Conservation (phyloP, 306 rosid species). For the Castanopsis chinensis region DNA sequence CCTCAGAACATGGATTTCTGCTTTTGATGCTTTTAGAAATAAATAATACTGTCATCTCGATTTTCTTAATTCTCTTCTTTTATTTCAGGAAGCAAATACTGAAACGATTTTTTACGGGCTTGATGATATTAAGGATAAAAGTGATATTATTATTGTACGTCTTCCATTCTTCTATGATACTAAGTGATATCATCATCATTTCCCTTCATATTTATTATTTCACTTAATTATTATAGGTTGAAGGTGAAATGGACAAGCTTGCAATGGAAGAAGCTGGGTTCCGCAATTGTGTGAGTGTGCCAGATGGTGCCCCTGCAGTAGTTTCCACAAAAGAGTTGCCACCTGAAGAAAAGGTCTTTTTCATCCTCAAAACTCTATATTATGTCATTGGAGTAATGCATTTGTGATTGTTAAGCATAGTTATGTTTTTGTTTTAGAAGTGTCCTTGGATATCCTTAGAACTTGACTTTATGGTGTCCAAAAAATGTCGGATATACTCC, state of each 20-base stretch:
- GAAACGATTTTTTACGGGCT: conserved; percentile 88
- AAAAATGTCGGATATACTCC: background rate
- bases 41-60: background rate
- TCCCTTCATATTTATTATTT: conserved; percentile 19
- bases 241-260: conserved; percentile 98
- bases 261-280: conserved; percentile 99
- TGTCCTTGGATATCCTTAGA: background rate
- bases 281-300: conserved; percentile 89
- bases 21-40: background rate
- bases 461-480: background rate
- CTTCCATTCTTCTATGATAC: conserved; percentile 19
- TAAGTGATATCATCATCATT: background rate
- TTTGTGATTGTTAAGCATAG: background rate
- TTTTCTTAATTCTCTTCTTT: conserved; percentile 8
- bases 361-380: background rate
- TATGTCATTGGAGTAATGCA: background rate
- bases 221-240: conserved; percentile 58
- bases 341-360: conserved; percentile 61
- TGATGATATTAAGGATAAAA: conserved; percentile 71
- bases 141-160: conserved; percentile 83
- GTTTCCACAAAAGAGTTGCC: conserved; percentile 74
- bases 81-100: conserved; percentile 81
- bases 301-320: conserved; percentile 90
- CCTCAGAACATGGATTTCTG: background rate
- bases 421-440: background rate